Conservation (phyloP, 2,329 filamentous ascomycete genomes). For the Dothiorella sarmentorum region DNA sequence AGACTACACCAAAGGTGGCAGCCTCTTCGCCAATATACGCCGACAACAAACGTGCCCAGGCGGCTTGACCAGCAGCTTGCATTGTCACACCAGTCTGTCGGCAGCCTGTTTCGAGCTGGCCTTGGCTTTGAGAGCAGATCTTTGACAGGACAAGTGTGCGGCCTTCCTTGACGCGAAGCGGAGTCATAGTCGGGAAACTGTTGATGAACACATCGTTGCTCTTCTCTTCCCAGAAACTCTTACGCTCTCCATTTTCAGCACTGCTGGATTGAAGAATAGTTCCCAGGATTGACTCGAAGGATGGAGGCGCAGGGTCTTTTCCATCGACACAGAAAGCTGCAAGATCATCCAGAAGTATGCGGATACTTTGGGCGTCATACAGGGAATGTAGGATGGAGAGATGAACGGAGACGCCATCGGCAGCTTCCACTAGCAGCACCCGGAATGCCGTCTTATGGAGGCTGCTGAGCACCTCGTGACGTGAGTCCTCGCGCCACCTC, state of each 20-base stretch:
- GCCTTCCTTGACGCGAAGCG: conserved; percentile 46
- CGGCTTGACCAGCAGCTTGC: conserved; percentile 70
- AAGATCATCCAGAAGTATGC: conserved; percentile 62
- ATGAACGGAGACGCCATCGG: conserved; percentile 34
- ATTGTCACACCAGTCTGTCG: conserved; percentile 62
- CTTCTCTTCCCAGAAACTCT: conserved; percentile 62
- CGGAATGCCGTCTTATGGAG: conserved; percentile 63
- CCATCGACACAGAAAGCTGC: conserved; percentile 33
- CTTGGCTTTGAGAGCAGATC: conserved; percentile 40
- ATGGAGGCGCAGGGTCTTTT: conserved; percentile 19
- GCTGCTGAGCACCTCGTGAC: conserved; percentile 36
- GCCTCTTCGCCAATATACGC: conserved; percentile 71
- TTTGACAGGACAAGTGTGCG: conserved; percentile 37
- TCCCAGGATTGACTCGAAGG: conserved; percentile 44
- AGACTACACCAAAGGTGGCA: conserved; percentile 74
- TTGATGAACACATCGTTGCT: conserved; percentile 56
- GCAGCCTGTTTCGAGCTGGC: conserved; percentile 55
- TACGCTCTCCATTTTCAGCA: conserved; percentile 28
- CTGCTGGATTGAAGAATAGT: conserved; percentile 43
- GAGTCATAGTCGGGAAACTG: conserved; percentile 73
- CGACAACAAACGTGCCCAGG: conserved; percentile 73
- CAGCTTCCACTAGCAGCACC: conserved; percentile 47
- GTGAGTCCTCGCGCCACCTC: conserved; percentile 27
- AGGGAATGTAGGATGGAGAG: conserved; percentile 73
- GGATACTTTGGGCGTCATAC: conserved; percentile 77